Base-by-base conservation (phyloP, 2,329 filamentous ascomycete genomes). In the Stenocarpella maydis region DNA sequence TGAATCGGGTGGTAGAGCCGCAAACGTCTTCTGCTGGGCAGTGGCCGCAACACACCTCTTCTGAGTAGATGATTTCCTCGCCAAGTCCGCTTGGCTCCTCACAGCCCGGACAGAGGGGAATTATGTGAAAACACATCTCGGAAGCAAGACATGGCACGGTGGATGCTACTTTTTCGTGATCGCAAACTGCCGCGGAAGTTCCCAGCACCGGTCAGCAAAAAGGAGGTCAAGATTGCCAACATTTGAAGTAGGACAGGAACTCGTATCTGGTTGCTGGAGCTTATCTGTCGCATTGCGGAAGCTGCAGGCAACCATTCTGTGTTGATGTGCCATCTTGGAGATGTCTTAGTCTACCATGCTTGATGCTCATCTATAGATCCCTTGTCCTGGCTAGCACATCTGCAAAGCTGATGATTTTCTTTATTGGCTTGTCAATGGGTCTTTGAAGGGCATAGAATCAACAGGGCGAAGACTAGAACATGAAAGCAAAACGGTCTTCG, bases 61-160 rank as follows among this genome's bases (percentile, higher is more conserved):
- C 70, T 3, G 67, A 65, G 28, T 69, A 71, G 19, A 71, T 71
- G 50, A 71, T 39, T 34, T 71, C 70, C 21, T 71, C 70, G 26
- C 70, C 70, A 17, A 71, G 67, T 4, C 70, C 70, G 43, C 63
- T 65, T 15, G 70, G 70, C 43, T 71, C 70, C 43, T 71, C 70
- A 53, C 70, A 71, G 26, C 54, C 67, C 1, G 70, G 70, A 8
- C 70, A 71, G 26, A 71, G 43, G 15, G 70, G 70, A 15, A 71
- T 69, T 2, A 71, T 71, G 21, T 71, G 70, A 37, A 71, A 71
- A 34, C 70, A 71, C 70, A 71, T 71, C n/a, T 28, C 2, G 34
- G 14, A 3, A 12, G n/a, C 6, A 15, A 58, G 21, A 6, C 15
- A 39, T 58, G 2, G 5, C 26, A 61, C 41, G 19, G 14, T 34